Conservation (phyloP, 2,329 filamentous ascomycete genomes). For the Colletotrichum simmondsii region DNA sequence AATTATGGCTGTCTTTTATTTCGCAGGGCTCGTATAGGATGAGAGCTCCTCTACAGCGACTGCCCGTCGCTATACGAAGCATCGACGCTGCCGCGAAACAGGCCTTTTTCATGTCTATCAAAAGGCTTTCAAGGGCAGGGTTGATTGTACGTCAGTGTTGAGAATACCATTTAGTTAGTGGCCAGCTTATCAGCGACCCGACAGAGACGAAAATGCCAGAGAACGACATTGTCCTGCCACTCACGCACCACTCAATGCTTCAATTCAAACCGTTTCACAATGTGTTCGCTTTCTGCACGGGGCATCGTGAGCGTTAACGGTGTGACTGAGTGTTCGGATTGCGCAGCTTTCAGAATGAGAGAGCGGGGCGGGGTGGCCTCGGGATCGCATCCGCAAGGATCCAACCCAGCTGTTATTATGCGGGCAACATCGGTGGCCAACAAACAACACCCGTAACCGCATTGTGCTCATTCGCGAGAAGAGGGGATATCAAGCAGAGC, state of each 20-base stretch:
- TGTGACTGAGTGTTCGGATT: not conserved
- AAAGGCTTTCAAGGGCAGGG: slow-evolving; percentile 7
- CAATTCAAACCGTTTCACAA: not conserved
- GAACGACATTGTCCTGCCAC: not conserved
- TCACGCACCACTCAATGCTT: not conserved
- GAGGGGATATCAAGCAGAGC: no score
- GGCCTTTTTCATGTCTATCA: not conserved
- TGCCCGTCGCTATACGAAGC: not conserved
- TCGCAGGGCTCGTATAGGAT: slow-evolving; percentile 13
- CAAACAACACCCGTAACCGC: not conserved
- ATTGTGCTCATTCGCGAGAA: not conserved
- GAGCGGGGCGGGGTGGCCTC: slow-evolving; percentile 6
- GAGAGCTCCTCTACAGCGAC: slow-evolving; percentile 5
- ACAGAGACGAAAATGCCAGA: slow-evolving; percentile 22
- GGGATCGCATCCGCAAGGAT: slow-evolving; percentile 9
- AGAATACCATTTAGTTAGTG: slow-evolving; percentile 29
- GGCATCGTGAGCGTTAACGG: not conserved
- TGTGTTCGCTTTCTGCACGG: not conserved
- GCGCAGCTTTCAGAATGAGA: not conserved
- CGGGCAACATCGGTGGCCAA: not conserved
- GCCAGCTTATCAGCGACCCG: slow-evolving; percentile 20
- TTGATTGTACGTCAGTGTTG: slow-evolving; percentile 29
- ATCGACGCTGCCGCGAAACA: slow-evolving; percentile 21
- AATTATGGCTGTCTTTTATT: not conserved
- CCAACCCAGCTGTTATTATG: not conserved